Conservation (phyloP, 495 filamentous ascomycete species). For the Tuber magnatum region DNA sequence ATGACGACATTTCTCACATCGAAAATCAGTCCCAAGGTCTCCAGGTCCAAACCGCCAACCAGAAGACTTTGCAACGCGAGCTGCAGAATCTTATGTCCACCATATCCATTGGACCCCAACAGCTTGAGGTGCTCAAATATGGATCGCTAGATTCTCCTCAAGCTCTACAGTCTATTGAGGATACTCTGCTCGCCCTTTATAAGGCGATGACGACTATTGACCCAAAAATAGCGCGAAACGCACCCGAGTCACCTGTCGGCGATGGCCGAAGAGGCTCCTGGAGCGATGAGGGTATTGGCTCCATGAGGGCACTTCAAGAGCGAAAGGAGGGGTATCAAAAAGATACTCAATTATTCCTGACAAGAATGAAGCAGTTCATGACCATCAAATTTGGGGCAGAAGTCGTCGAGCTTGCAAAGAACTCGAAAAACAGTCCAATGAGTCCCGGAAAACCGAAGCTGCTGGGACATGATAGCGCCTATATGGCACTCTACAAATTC, state of each 20-base stretch:
- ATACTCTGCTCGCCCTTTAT: constrained; percentile 69
- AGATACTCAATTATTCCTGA: constrained; percentile 64
- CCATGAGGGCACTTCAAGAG: constrained; percentile 87
- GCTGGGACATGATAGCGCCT: constrained; percentile 47
- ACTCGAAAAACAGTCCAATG: constrained; percentile 20
- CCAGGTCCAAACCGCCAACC: constrained; percentile 94
- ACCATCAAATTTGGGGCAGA: constrained; percentile 68
- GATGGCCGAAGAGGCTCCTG: constrained; percentile 52
- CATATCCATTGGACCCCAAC: constrained; percentile 69
- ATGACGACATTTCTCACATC: constrained; percentile 92
- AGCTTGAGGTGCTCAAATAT: constrained; percentile 64
- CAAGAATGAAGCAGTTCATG: constrained; percentile 72
- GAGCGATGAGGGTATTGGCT: constrained; percentile 70
- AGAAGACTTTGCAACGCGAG: constrained; percentile 86
- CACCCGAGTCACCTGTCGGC: constrained; percentile 46
- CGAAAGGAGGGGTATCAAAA: constrained; percentile 79
- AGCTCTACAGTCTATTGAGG: constrained; percentile 69
- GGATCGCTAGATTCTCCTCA: constrained; percentile 63
- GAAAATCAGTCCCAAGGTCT: constrained; percentile 94
- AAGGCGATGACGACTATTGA: constrained; percentile 95
- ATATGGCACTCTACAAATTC: constrained; percentile 68
- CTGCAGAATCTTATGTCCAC: constrained; percentile 72
- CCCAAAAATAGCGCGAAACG: constrained; percentile 58
- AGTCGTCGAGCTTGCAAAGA: constrained; percentile 47
- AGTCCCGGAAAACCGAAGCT: constrained; percentile 23